Evolutionary conservation across 129 eudicot genomes (phyloP).

Genomic region (Arctium minus): DNA sequence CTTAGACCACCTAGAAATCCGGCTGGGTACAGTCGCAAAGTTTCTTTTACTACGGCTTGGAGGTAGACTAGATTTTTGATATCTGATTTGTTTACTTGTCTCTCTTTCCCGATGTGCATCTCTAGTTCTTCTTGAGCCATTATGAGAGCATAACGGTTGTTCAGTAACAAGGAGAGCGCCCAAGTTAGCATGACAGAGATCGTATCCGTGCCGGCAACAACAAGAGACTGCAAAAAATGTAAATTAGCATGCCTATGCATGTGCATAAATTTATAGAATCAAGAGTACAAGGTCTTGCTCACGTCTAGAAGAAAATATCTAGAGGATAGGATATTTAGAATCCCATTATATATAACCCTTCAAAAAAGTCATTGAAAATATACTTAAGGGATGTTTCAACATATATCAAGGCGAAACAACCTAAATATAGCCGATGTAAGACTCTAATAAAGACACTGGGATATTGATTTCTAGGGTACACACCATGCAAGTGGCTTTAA

Average conservation of each 20-base stretch:
- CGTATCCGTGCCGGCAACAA: background rate
- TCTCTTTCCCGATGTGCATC: background rate
- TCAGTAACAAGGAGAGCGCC: conserved; percentile 14
- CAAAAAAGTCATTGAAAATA: too few relatives aligned
- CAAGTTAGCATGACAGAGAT: conserved; percentile 8
- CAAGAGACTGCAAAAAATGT: background rate
- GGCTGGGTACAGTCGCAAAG: conserved; percentile 2
- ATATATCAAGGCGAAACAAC: too few relatives aligned
- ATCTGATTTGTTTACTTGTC: conserved; percentile 11
- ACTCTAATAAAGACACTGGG: too few relatives aligned
- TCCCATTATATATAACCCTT: too few relatives aligned
- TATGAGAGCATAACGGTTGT: conserved; percentile 10
- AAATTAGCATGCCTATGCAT: background rate
- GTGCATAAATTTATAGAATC: background rate
- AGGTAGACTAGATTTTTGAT: conserved; percentile 5
- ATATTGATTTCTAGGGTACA: background rate
- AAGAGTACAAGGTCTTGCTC: too few relatives aligned
- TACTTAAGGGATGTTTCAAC: too few relatives aligned
- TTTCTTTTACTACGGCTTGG: conserved; percentile 20
- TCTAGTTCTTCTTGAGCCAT: conserved; percentile 21
- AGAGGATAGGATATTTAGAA: too few relatives aligned
- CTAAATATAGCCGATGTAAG: too few relatives aligned
- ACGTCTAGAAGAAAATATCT: too few relatives aligned
- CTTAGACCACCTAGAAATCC: background rate
- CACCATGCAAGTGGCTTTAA: conserved; percentile 24